Evolutionary conservation across 2,329 filamentous ascomycete genomes (phyloP).

Genomic region (Madurella fahalii): DNA sequence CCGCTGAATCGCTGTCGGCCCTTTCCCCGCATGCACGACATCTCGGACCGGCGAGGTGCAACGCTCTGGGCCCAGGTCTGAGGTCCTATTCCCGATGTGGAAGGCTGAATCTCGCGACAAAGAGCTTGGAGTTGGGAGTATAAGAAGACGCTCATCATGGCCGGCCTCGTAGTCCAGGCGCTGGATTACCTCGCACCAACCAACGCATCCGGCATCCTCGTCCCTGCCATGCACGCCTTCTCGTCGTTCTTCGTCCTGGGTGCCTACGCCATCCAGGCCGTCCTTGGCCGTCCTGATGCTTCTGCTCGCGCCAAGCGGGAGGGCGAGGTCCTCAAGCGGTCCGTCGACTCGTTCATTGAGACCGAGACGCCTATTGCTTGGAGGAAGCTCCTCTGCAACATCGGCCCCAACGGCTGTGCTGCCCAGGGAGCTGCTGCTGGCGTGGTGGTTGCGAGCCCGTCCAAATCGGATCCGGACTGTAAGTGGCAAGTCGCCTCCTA

Average conservation of each 20-base stretch:
- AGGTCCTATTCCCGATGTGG: not conserved
- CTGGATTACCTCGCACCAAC: constrained; percentile 13
- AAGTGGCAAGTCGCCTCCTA: constrained; percentile 26
- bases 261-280: constrained; percentile 47
- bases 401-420: constrained; percentile 51
- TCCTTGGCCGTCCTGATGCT: constrained; percentile 43
- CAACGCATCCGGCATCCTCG: constrained; percentile 18
- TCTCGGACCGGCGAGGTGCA: not conserved
- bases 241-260: constrained; percentile 49
- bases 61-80: not conserved
- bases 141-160: constrained; percentile 18
- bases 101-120: not conserved
- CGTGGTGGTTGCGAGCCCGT: constrained; percentile 55
- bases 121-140: not conserved
- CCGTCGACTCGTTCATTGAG: constrained; percentile 50
- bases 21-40: constrained; percentile 17
- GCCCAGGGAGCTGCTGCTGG: constrained; percentile 46
- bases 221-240: constrained; percentile 38
- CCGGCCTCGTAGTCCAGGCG: constrained; percentile 12
- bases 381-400: constrained; percentile 53
- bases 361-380: constrained; percentile 50
- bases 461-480: constrained; percentile 53
- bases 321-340: constrained; percentile 40
- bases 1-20: constrained; percentile 16
- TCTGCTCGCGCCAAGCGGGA: constrained; percentile 30